Evolutionary conservation across 2,329 filamentous ascomycete species (phyloP).

Genomic region (Escovopsis sp.): DNA sequence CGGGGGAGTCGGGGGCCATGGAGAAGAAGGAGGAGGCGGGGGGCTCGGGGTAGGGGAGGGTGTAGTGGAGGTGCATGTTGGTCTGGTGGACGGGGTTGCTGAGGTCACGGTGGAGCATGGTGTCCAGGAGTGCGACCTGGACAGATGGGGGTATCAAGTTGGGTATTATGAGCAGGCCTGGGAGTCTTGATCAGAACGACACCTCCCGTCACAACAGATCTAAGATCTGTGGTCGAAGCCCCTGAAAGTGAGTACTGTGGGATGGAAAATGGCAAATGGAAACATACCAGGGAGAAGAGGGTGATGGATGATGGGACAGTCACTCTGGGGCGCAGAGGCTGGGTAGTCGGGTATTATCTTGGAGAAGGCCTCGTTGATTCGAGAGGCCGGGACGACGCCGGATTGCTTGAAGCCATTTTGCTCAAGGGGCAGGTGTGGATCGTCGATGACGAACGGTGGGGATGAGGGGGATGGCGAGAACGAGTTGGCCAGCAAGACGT

Average conservation of each 20-base stretch:
- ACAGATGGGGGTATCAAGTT: constrained; percentile 53
- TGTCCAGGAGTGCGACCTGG: constrained; percentile 56
- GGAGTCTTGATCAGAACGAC: too few relatives aligned
- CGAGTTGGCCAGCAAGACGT: constrained; percentile 35
- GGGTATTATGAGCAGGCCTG: constrained; percentile 69
- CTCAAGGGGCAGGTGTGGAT: constrained; percentile 26
- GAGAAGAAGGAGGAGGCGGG: constrained; percentile 40
- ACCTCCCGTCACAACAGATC: too few relatives aligned
- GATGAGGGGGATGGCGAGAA: too few relatives aligned
- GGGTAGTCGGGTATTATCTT: constrained; percentile 22
- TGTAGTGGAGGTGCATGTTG: constrained; percentile 77
- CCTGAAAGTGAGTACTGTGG: too few relatives aligned
- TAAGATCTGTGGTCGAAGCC: too few relatives aligned
- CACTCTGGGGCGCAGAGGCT: constrained; percentile 16
- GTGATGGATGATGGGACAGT: constrained; percentile 46
- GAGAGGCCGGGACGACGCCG: constrained; percentile 26
- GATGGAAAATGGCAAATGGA: not conserved
- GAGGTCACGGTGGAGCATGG: constrained; percentile 64
- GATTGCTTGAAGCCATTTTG: constrained; percentile 31
- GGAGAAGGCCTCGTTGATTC: constrained; percentile 28
- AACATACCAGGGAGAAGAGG: constrained; percentile 51
- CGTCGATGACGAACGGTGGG: constrained; percentile 32
- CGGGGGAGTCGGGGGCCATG: constrained; percentile 32
- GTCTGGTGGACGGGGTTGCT: constrained; percentile 62
- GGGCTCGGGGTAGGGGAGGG: constrained; percentile 42